Evolutionary conservation across 352 stramenopile species (phyloP).

Genomic region (Globisporangium irregulare): DNA sequence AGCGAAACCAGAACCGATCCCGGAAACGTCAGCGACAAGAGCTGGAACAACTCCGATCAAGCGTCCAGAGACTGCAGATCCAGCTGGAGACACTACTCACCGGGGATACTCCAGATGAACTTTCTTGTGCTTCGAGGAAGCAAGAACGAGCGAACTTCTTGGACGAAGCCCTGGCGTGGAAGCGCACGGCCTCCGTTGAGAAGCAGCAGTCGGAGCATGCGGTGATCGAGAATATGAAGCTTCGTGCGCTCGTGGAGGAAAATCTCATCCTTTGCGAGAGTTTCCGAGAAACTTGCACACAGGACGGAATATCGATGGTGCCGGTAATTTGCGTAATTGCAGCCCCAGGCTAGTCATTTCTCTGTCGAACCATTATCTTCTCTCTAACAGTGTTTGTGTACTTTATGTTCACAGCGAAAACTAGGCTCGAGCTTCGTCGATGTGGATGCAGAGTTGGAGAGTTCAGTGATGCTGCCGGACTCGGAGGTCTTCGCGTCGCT

Average conservation of each 20-base stretch:
- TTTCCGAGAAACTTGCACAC: not conserved
- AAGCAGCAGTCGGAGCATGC: not conserved
- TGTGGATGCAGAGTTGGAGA: not conserved
- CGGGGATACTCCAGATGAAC: conserved; percentile 70
- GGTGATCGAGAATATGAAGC: not conserved
- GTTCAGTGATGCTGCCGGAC: not conserved
- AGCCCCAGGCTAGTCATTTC: not conserved
- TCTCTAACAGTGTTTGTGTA: conserved; percentile 8
- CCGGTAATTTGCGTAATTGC: not conserved
- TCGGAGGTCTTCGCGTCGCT: conserved; percentile 27
- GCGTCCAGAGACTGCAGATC: not conserved
- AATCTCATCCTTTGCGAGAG: not conserved
- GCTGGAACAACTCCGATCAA: not conserved
- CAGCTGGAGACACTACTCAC: conserved; percentile 16
- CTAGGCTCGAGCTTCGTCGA: not conserved
- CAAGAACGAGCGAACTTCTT: conserved; percentile 5
- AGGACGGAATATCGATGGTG: not conserved
- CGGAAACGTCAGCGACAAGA: conserved; percentile 8
- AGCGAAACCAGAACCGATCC: conserved; percentile 49
- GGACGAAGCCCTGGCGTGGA: conserved; percentile 3
- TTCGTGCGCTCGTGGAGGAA: conserved; percentile 5
- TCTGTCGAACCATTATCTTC: not conserved
- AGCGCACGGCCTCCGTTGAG: not conserved
- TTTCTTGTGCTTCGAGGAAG: not conserved
- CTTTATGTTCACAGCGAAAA: not conserved